Conservation (phyloP, 2,329 filamentous ascomycete genomes). For the Colletotrichum lentis region DNA sequence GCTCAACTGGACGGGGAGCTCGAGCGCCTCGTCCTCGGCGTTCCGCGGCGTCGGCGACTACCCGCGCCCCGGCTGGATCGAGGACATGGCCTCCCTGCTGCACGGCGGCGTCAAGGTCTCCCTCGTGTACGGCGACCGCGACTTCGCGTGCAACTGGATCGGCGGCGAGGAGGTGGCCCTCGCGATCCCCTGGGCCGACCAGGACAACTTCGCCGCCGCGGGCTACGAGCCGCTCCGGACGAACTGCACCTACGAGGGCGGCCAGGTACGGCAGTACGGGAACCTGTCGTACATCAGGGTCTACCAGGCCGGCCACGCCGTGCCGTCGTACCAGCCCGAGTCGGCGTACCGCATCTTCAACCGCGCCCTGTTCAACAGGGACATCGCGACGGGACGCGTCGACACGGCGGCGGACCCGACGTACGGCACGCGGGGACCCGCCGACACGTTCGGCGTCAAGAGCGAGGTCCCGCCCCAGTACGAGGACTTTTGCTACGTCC, state of each 20-base stretch:
- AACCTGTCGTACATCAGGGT: slow-evolving; percentile 69
- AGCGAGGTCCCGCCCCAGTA: slow-evolving; percentile 40
- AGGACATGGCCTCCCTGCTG: slow-evolving; percentile 53
- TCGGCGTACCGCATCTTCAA: slow-evolving; percentile 59
- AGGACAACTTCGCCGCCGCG: slow-evolving; percentile 49
- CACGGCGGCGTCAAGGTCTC: slow-evolving; percentile 66
- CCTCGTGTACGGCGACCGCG: slow-evolving; percentile 61
- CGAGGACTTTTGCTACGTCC: slow-evolving; percentile 42
- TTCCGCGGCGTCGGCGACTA: slow-evolving; percentile 44
- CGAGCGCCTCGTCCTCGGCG: slow-evolving; percentile 29
- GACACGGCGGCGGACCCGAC: slow-evolving; percentile 36
- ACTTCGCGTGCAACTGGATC: slow-evolving; percentile 67
- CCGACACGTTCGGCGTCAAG: slow-evolving; percentile 38
- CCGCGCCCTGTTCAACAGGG: slow-evolving; percentile 48
- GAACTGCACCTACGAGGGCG: slow-evolving; percentile 66
- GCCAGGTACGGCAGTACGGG: slow-evolving; percentile 71
- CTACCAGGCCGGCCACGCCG: slow-evolving; percentile 66
- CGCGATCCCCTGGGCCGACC: slow-evolving; percentile 46
- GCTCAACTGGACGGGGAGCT: slow-evolving; percentile 58
- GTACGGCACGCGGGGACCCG: slow-evolving; percentile 40
- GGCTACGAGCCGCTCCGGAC: slow-evolving; percentile 71
- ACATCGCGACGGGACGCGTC: slow-evolving; percentile 40
- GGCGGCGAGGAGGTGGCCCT: slow-evolving; percentile 58
- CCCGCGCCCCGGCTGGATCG: slow-evolving; percentile 50
- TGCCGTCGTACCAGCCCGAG: slow-evolving; percentile 60